phyloP scores from a whole-genome alignment of 2,329 filamentous ascomycete species.

The Reticulascus tulasneorum region DNA sequence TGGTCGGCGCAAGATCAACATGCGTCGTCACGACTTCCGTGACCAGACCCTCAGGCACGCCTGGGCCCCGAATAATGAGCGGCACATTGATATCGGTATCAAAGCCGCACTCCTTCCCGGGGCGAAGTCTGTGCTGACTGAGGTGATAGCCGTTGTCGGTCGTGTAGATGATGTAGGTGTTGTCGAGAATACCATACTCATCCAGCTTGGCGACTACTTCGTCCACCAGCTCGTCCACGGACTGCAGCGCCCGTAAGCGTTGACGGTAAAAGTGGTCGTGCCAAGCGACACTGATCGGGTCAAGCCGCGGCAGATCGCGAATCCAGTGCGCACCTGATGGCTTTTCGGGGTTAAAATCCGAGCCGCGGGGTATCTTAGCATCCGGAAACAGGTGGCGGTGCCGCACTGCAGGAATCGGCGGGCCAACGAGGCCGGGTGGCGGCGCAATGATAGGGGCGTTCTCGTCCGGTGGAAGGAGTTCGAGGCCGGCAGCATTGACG shows the following conservation, averaged over 20 bases:
- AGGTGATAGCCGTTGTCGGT: constrained; percentile 53
- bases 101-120: constrained; percentile 48
- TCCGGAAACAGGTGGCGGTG: constrained; percentile 58
- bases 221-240: constrained; percentile 42
- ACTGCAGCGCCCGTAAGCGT: constrained; percentile 38
- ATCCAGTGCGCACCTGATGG: constrained; percentile 42
- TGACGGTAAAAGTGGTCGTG: constrained; percentile 36
- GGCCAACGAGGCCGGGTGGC: too few relatives aligned
- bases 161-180: constrained; percentile 50
- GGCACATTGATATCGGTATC: constrained; percentile 51
- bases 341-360: constrained; percentile 60
- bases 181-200: constrained; percentile 26
- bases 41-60: constrained; percentile 31
- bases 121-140: constrained; percentile 46
- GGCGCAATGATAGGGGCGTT: constrained; percentile 44
- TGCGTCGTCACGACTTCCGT: constrained; percentile 43
- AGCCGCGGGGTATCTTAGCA: constrained; percentile 56
- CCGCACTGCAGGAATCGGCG: constrained; percentile 38
- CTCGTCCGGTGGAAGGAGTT: constrained; percentile 54
- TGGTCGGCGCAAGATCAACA: constrained; percentile 51
- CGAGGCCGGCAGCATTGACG: constrained; percentile 20
- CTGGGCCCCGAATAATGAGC: constrained; percentile 45
- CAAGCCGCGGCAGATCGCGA: constrained; percentile 28
- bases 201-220: constrained; percentile 30
- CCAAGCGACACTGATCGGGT: constrained; percentile 25